Evolutionary conservation across 176 grass and related monocot genomes (phyloP).

Genomic region (Triticum timopheevii): DNA sequence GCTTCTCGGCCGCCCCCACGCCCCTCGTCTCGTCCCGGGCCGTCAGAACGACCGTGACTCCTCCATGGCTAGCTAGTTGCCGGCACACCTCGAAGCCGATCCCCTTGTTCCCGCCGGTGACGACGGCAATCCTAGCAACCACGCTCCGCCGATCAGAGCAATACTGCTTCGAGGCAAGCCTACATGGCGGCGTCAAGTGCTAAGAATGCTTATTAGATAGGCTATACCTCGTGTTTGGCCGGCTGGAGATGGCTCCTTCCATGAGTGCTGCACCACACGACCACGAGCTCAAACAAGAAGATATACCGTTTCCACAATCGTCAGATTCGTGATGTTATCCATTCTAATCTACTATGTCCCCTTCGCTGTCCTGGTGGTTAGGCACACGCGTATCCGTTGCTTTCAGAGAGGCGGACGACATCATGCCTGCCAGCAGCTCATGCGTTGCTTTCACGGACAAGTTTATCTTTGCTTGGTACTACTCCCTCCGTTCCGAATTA

Average conservation of each 20-base stretch:
- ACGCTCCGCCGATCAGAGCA: neutral
- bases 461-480: no score
- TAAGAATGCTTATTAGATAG: neutral
- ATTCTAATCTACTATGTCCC: no score
- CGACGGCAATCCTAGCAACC: constrained; percentile 34
- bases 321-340: no score
- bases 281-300: neutral
- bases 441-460: no score
- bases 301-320: neutral
- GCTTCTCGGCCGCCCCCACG: constrained; percentile 17
- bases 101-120: neutral
- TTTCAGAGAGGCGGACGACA: no score
- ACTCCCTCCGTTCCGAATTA: no score
- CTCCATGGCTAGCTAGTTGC: constrained; percentile 17
- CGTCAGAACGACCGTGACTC: constrained; percentile 43
- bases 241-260: constrained; percentile 11
- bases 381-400: no score
- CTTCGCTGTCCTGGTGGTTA: no score
- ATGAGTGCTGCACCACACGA: neutral
- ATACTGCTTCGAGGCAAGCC: no score
- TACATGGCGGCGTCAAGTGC: neutral
- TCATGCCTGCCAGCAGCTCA: no score
- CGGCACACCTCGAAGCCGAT: constrained; percentile 37
- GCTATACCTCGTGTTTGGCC: neutral
- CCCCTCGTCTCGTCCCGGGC: constrained; percentile 47